Percentiles rank a stretch among this genome's conserved stretches.
These are phyloP conservation scores for Plasmodium knowlesi DNA, from an alignment of 169 alveolate genomes.

Conservation along the genomic window DNA sequence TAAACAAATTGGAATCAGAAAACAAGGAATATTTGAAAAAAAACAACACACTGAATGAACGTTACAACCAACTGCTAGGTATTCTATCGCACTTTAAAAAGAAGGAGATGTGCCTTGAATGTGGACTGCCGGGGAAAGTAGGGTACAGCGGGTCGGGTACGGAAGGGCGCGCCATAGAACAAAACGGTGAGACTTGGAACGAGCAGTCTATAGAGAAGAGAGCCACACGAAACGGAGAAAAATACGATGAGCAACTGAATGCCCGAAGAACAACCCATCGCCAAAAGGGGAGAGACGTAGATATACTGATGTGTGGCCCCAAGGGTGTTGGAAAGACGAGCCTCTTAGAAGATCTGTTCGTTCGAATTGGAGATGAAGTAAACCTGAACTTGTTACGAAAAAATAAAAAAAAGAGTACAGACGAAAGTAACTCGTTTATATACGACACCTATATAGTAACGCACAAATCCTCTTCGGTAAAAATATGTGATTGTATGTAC, in stretches of 20 bases:
- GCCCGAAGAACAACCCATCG: background rate
- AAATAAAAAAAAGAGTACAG: conserved; percentile 22
- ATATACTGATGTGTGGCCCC: conserved; percentile 76
- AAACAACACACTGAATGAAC: conserved; percentile 13
- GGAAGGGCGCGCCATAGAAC: background rate
- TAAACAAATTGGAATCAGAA: conserved; percentile 28
- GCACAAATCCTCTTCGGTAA: conserved; percentile 11
- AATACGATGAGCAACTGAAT: background rate
- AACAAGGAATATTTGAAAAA: conserved; percentile 24
- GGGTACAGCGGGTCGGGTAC: background rate
- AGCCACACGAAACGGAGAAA: background rate
- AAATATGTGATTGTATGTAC: conserved; percentile 56
- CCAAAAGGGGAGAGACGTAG: conserved; percentile 31
- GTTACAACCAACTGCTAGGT: conserved; percentile 13
- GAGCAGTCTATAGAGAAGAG: background rate
- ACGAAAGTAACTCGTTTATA: background rate
- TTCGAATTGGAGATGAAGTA: conserved; percentile 57
- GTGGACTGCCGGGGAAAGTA: background rate
- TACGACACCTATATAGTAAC: conserved; percentile 34
- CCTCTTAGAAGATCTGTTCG: conserved; percentile 59
- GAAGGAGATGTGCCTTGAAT: background rate
- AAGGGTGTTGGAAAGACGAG: conserved; percentile 76
- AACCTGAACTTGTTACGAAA: conserved; percentile 43
- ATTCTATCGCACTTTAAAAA: conserved; percentile 8
- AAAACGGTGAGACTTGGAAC: background rate